Conservation (phyloP, 2,329 filamentous ascomycete species). For the Aspergillus glaucus region DNA sequence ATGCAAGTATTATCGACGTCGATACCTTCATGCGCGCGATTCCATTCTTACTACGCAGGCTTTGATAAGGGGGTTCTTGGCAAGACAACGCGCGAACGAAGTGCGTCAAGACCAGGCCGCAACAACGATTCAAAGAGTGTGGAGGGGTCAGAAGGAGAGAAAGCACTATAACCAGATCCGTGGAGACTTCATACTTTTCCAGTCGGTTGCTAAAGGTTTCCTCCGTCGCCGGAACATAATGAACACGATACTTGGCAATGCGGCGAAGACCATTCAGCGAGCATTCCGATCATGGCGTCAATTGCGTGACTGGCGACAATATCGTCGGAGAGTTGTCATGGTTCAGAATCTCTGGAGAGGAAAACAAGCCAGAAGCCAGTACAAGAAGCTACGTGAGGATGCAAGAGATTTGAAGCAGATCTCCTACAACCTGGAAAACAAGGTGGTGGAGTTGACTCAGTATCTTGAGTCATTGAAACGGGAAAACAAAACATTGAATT, state of each 20-base stretch:
- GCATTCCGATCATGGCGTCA: slow-evolving; percentile 78
- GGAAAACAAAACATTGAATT: slow-evolving; percentile 83
- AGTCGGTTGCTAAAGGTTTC: slow-evolving; percentile 87
- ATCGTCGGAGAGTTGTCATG: slow-evolving; percentile 81
- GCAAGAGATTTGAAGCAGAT: slow-evolving; percentile 98
- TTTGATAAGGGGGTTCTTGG: slow-evolving; percentile 67
- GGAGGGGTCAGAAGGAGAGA: slow-evolving; percentile 86
- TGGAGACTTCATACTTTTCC: slow-evolving; percentile 77
- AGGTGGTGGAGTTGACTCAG: slow-evolving; percentile 97
- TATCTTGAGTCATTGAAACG: slow-evolving; percentile 84
- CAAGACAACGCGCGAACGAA: slow-evolving; percentile 71
- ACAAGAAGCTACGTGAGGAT: slow-evolving; percentile 89
- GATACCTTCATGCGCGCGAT: slow-evolving; percentile 79
- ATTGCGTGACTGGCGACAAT: slow-evolving; percentile 74
- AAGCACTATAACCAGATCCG: slow-evolving; percentile 73
- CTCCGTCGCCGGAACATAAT: slow-evolving; percentile 85
- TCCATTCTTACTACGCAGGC: slow-evolving; percentile 78
- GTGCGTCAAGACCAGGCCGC: slow-evolving; percentile 78
- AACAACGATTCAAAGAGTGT: slow-evolving; percentile 90
- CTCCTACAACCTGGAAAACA: slow-evolving; percentile 98
- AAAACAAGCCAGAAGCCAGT: slow-evolving; percentile 68
- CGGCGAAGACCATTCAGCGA: slow-evolving; percentile 82
- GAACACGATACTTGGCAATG: slow-evolving; percentile 89
- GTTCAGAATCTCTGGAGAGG: slow-evolving; percentile 93
- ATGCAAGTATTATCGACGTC: slow-evolving; percentile 89